Base-by-base conservation (phyloP, 2,329 filamentous ascomycete species). In the Sporothrix pseudoabietina region DNA sequence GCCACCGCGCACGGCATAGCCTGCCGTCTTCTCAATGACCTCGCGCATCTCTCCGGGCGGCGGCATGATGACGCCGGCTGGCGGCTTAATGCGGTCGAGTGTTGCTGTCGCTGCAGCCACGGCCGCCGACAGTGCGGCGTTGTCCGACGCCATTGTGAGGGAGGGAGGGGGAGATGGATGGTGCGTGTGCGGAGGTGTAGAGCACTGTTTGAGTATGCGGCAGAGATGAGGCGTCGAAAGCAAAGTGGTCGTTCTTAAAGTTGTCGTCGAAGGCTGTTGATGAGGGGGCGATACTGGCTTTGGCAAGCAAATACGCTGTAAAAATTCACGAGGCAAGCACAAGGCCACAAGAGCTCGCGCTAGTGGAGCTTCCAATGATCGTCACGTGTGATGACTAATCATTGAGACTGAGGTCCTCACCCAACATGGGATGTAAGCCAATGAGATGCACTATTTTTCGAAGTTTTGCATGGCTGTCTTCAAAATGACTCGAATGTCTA, bases 21-120 rank as follows among this genome's bases (percentile, higher is more conserved):
- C 94, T 71, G 96, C 95, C 14, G 95, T 97, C 84, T 97, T 98
- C 82, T 98, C 94, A 79, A 99, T 90, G 77, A 95, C 82, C 80
- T 86, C 85, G 85, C 94, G 91, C 79, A 98, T 94, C 80, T 94
- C 92, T 80, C 90, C 89, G 26, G 84, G 95, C 12, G 96, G 96
- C 30, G 96, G 96, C 72, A 98, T 87, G 73, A 98, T 92, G 76
- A 97, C 87, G 75, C 94, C 94, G 74, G 90, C 84, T 3, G 95
- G 95, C 47, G 93, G 90, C 81, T 94, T 95, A 80, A 90, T 88
- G 75, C 90, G 88, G 63, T 94, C 89, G 72, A 91, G 85, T 75
- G 81, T 82, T 52, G 85, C 79, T 9, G 78, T 84, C 47, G 85
- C 82, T 66, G 81, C 81, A 55, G 84, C 83, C 59, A 84, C 83